Evolutionary conservation across 1,284 basidiomycete species (phyloP).

Genomic region (Papiliotrema terrestris): DNA sequence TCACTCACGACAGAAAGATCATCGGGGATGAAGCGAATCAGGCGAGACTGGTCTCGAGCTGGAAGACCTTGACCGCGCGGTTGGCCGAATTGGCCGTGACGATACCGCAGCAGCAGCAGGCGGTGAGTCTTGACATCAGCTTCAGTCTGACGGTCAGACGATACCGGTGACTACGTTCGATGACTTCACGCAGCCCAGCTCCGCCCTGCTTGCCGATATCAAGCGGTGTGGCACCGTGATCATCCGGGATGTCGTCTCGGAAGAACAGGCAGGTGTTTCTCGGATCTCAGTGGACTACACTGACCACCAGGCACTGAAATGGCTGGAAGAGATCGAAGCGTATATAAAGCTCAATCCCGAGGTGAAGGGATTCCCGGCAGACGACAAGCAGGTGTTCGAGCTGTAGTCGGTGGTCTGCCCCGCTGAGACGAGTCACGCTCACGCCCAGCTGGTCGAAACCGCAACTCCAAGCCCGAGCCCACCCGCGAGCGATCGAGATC

Average conservation of each 20-base stretch:
- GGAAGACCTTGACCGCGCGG: constrained; percentile 57
- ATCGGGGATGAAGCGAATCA: constrained; percentile 46
- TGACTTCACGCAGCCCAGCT: constrained; percentile 54
- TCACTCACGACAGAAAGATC: constrained; percentile 14
- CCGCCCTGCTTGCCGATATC: constrained; percentile 52
- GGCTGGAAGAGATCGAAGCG: constrained; percentile 59
- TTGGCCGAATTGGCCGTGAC: constrained; percentile 54
- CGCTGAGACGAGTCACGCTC: neutral
- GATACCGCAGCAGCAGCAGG: constrained; percentile 51
- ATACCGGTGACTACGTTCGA: constrained; percentile 58
- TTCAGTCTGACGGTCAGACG: constrained; percentile 48
- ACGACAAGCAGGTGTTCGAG: constrained; percentile 69
- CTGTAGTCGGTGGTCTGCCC: constrained; percentile 52
- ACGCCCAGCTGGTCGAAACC: constrained; percentile 54
- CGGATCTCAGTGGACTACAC: neutral
- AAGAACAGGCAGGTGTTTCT: constrained; percentile 47
- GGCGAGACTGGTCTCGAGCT: constrained; percentile 56
- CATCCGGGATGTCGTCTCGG: constrained; percentile 59
- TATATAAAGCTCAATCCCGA: constrained; percentile 58
- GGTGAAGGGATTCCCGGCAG: constrained; percentile 59
- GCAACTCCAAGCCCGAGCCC: constrained; percentile 66
- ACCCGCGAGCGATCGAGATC: constrained; percentile 65
- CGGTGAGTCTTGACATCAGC: constrained; percentile 17
- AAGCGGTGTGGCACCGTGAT: constrained; percentile 61
- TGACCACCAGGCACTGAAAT: constrained; percentile 51